Evolutionary conservation across 164 flowering plant genomes (phyloP).

Genomic region (Stephania japonica): DNA sequence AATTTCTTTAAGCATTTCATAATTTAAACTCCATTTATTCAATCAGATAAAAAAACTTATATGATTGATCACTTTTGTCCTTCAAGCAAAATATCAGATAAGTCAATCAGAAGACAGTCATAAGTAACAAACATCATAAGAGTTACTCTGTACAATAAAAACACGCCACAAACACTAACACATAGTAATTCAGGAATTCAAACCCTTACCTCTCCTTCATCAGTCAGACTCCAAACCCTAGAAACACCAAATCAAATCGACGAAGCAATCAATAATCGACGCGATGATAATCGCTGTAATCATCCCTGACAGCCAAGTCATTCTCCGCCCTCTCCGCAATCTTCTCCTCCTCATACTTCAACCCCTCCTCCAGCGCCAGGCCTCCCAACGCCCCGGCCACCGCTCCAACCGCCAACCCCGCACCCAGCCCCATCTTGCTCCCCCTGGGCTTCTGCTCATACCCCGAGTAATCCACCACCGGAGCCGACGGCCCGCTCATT

Average conservation of each 20-base stretch:
- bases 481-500: constrained; percentile 59
- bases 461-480: constrained; percentile 56
- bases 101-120: background rate
- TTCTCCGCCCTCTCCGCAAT: constrained; percentile 46
- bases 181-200: background rate
- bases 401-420: constrained; percentile 63
- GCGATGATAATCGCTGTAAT: constrained; percentile 29
- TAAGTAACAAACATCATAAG: background rate
- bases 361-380: constrained; percentile 63
- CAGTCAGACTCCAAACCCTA: background rate
- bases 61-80: background rate
- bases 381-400: constrained; percentile 64
- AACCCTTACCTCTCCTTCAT: background rate
- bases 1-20: background rate
- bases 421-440: constrained; percentile 47
- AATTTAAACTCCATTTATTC: background rate
- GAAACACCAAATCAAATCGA: background rate
- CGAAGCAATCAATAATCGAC: background rate
- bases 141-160: background rate
- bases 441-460: constrained; percentile 39
- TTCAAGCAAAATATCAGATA: background rate
- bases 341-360: constrained; percentile 65
- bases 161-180: background rate
- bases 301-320: constrained; percentile 39
- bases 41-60: background rate